A percentile compares a stretch with the other conserved stretches of the same genome.
phyloP scores from a whole-genome alignment of 2,329 filamentous ascomycete genomes.

The Dryadomyces quercus-mongolicae region DNA sequence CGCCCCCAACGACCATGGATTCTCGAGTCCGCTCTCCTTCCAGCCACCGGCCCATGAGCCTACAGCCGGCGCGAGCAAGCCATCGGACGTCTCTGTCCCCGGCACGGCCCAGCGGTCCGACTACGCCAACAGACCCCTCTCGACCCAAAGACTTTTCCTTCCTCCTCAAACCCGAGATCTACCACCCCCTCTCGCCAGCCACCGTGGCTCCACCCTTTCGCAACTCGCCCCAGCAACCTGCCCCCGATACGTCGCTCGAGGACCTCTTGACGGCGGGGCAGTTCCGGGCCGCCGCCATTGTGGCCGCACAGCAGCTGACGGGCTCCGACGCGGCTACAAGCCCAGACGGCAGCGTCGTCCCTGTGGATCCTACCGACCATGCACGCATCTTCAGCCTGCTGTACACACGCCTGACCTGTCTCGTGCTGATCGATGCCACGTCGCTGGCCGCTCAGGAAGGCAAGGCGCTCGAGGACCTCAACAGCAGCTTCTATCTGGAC shows the following conservation, averaged over 20 bases:
- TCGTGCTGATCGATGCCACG: slow-evolving; percentile 66
- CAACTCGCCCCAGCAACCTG: slow-evolving; percentile 51
- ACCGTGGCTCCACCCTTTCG: slow-evolving; percentile 55
- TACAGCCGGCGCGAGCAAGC: background rate
- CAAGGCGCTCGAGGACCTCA: slow-evolving; percentile 51
- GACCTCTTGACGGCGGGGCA: slow-evolving; percentile 60
- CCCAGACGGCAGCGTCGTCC: slow-evolving; percentile 15
- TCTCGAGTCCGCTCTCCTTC: background rate
- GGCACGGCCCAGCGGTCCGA: slow-evolving; percentile 3
- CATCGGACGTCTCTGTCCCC: slow-evolving; percentile 18
- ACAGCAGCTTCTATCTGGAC: slow-evolving; percentile 43
- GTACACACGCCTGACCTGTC: slow-evolving; percentile 69
- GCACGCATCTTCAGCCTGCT: slow-evolving; percentile 62
- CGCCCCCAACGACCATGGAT: background rate
- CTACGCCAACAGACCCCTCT: slow-evolving; percentile 16
- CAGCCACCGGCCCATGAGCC: background rate
- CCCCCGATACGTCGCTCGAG: slow-evolving; percentile 50
- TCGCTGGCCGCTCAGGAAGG: slow-evolving; percentile 57
- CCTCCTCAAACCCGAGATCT: slow-evolving; percentile 68
- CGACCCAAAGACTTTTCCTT: slow-evolving; percentile 61
- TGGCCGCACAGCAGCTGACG: slow-evolving; percentile 49
- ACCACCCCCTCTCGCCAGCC: slow-evolving; percentile 63
- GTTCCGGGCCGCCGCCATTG: slow-evolving; percentile 67
- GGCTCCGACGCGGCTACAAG: slow-evolving; percentile 20
- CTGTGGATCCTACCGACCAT: slow-evolving; percentile 42